Base-by-base conservation (phyloP, 164 flowering plant genomes). In the Dillenia turbinata region DNA sequence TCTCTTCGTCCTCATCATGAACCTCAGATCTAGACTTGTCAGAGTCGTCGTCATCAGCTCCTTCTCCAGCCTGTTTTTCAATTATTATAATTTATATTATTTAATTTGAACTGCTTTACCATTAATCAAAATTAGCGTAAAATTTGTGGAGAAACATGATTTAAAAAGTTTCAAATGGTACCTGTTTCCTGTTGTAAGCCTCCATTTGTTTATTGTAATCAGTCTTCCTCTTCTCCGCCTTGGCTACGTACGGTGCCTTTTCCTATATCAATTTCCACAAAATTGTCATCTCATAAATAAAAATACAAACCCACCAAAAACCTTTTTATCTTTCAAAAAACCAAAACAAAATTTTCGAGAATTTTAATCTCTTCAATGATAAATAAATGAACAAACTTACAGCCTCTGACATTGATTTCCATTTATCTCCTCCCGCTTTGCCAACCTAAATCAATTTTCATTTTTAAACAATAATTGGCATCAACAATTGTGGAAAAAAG, bases 361-460 rank as follows among this genome's bases (percentile, higher is more conserved):
- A 33, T 33, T 5, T 33, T 33, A 33, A 33, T 33, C 40, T 4
- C 6, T 4, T 5, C 40, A 33, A 5, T 33, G 6, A 33, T 33
- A 4, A 4, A 33, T 33, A 33, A 33, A 33, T 33, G 40, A 33
- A 33, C 5, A 33, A 33, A 69, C 87, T 77, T 62, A 85, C 92
- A 63, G 75, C 84, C 0, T 77, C 80, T 0, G 85, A 62, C 85
- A 90, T 10, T 3, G 83, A 75, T 59, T 88, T 90, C 97, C 95
- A 90, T 62, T 77, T 86, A 14, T 77, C 88, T 52, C 97, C 97
- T 62, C 81, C 97, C 47, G 97, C 95, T 73, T 90, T 90, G 2
- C 97, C 95, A 9, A 90, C 94, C 94, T 87, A 49, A 12, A 47
- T 52, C 10, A 22, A 58, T 5, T 5, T 26, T 45, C 8, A 14